Percentiles rank a stretch among this genome's conserved stretches.
These are phyloP conservation scores for Volvox africanus DNA, from an alignment of 139 green algal species.

Conservation along the genomic window DNA sequence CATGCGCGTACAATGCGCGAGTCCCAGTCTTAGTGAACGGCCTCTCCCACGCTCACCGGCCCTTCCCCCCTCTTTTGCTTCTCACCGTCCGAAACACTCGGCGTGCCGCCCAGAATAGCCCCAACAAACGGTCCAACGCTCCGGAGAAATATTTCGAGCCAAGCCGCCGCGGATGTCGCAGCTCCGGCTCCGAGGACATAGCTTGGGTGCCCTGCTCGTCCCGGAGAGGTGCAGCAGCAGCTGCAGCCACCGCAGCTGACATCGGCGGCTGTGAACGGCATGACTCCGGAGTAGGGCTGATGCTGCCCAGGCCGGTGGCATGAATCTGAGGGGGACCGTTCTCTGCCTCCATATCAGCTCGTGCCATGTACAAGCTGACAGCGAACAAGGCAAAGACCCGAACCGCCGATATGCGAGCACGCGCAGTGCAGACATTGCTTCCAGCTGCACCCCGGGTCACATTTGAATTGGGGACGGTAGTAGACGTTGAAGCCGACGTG, in stretches of 20 bases:
- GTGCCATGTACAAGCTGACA: too few species aligned
- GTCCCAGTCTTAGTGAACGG: not conserved
- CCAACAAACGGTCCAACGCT: not conserved
- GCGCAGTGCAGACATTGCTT: too few species aligned
- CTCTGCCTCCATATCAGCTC: too few species aligned
- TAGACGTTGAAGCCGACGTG: too few species aligned
- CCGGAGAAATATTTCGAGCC: not conserved
- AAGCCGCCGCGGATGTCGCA: not conserved
- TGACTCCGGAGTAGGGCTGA: not conserved
- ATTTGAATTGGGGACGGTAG: too few species aligned
- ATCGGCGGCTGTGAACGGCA: not conserved
- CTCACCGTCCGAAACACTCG: conserved; percentile 15
- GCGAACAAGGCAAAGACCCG: too few species aligned
- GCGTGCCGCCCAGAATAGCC: not conserved
- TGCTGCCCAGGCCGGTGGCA: not conserved
- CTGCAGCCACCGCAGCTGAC: not conserved
- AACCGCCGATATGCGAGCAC: not conserved
- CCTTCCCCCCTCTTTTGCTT: not conserved
- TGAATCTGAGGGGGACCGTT: too few species aligned
- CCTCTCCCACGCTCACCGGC: not conserved
- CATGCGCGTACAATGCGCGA: not conserved
- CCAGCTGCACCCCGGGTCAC: too few species aligned
- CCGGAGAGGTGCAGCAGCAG: not conserved
- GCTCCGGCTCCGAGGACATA: not conserved
- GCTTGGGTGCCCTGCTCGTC: not conserved